phyloP scores from a whole-genome alignment of 1,284 basidiomycete species.

The Ustilago esculenta region DNA sequence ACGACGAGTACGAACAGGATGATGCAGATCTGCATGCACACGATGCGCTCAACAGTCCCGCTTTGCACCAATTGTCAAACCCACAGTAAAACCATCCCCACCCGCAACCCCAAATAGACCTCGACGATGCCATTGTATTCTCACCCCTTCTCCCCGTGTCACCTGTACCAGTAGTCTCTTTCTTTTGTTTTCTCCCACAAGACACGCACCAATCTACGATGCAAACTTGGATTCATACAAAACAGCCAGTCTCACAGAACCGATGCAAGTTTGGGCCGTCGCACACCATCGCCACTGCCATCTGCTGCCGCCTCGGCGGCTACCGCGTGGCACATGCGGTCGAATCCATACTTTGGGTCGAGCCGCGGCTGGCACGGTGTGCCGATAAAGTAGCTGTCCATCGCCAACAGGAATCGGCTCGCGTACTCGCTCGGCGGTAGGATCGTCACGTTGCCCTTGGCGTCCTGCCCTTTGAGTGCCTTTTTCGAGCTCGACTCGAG shows the following conservation, averaged over 20 bases:
- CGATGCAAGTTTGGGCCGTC: slow-evolving; percentile 21
- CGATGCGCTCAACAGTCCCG: slow-evolving; percentile 15
- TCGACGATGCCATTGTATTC: not conserved
- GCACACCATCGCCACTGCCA: not conserved
- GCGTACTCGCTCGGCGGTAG: slow-evolving; percentile 60
- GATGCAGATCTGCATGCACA: not conserved
- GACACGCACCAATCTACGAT: not conserved
- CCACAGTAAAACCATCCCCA: not conserved
- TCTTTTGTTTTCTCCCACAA: not conserved
- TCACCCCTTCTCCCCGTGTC: no score
- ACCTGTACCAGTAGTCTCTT: slow-evolving; percentile 11
- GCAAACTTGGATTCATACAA: not conserved
- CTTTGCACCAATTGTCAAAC: not conserved
- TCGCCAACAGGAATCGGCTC: slow-evolving; percentile 46
- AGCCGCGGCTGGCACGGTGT: slow-evolving; percentile 43
- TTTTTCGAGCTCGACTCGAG: slow-evolving; percentile 58
- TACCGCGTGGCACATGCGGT: slow-evolving; percentile 29
- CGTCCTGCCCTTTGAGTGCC: slow-evolving; percentile 55
- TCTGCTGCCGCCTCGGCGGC: slow-evolving; percentile 2
- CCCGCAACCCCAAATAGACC: no score
- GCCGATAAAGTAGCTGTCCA: slow-evolving; percentile 55
- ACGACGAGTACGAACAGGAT: not conserved
- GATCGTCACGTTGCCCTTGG: slow-evolving; percentile 59
- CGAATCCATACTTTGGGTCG: slow-evolving; percentile 35
- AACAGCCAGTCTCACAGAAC: slow-evolving; percentile 10